Conservation (phyloP, 2,329 filamentous ascomycete genomes). For the Cordyceps pruinosa region DNA sequence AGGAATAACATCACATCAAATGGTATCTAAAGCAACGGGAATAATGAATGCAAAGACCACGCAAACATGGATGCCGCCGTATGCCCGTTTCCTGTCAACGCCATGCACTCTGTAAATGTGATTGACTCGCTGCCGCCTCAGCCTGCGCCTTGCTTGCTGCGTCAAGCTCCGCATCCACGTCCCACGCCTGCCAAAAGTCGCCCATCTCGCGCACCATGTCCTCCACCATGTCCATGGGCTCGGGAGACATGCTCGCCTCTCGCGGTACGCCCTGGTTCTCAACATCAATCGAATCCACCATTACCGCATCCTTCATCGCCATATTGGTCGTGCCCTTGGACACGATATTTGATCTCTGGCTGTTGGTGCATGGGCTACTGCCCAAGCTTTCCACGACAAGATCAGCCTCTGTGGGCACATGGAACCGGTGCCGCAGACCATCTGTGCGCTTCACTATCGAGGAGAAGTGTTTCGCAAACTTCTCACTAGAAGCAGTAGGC, state of each 20-base stretch:
- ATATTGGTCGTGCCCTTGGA: background rate
- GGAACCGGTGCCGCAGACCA: constrained; percentile 25
- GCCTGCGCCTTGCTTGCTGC: constrained; percentile 20
- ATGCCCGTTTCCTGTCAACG: constrained; percentile 11
- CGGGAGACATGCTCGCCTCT: constrained; percentile 17
- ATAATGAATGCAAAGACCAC: background rate
- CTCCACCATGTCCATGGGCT: constrained; percentile 30
- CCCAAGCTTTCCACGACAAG: constrained; percentile 18
- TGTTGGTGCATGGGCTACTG: background rate
- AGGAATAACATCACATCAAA: background rate
- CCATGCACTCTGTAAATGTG: constrained; percentile 22
- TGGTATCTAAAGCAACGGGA: constrained; percentile 3
- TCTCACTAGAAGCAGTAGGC: constrained; percentile 27
- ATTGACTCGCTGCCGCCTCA: constrained; percentile 1
- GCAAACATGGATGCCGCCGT: background rate
- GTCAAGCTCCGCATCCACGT: constrained; percentile 31
- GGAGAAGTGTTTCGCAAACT: constrained; percentile 43
- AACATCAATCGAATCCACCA: background rate
- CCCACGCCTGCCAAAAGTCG: constrained; percentile 28
- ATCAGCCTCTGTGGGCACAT: constrained; percentile 19
- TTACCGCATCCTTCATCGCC: constrained; percentile 4
- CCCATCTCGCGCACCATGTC: constrained; percentile 32
- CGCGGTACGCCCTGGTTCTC: background rate
- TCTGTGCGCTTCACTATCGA: constrained; percentile 32
- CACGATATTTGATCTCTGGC: background rate